These are phyloP conservation scores for Hibiscus tridactylites DNA, from an alignment of 345 rosid species.

Conservation along the genomic window DNA sequence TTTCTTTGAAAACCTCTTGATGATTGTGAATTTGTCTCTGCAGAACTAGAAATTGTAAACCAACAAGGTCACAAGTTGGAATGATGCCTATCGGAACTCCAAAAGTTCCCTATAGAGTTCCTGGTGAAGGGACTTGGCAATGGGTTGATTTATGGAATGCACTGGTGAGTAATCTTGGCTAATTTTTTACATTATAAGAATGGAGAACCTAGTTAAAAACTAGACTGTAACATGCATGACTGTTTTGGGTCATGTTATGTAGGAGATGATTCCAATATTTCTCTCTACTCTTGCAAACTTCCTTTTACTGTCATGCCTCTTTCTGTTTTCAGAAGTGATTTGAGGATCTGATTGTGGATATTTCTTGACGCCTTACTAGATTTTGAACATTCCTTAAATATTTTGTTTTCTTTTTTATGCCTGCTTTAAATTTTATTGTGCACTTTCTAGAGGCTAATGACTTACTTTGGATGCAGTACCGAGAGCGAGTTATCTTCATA, in stretches of 20 bases:
- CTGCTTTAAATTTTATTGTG: background rate
- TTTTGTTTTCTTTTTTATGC: background rate
- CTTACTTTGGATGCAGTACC: constrained; percentile 51
- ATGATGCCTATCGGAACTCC: constrained; percentile 90
- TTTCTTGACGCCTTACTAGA: background rate
- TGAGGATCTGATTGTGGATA: background rate
- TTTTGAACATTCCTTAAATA: constrained; percentile 6
- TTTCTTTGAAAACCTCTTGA: background rate
- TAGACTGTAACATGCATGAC: background rate
- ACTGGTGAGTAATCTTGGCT: constrained; percentile 44
- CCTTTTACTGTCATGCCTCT: background rate
- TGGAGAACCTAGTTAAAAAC: background rate
- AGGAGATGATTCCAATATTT: background rate
- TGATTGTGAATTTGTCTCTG: constrained; percentile 9
- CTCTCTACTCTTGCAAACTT: background rate
- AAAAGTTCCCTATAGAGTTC: constrained; percentile 56
- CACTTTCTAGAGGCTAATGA: constrained; percentile 11
- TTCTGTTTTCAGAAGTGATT: background rate
- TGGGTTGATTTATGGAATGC: constrained; percentile 91
- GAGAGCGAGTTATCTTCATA: constrained; percentile 76
- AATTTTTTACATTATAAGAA: background rate
- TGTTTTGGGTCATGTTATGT: background rate
- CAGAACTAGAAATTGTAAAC: constrained; percentile 31
- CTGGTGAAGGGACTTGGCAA: constrained; percentile 80
- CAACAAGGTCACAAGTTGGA: constrained; percentile 39